These are phyloP conservation scores for Geotrichum candidum DNA, from an alignment of 1,139 yeast species.

Conservation along the genomic window DNA sequence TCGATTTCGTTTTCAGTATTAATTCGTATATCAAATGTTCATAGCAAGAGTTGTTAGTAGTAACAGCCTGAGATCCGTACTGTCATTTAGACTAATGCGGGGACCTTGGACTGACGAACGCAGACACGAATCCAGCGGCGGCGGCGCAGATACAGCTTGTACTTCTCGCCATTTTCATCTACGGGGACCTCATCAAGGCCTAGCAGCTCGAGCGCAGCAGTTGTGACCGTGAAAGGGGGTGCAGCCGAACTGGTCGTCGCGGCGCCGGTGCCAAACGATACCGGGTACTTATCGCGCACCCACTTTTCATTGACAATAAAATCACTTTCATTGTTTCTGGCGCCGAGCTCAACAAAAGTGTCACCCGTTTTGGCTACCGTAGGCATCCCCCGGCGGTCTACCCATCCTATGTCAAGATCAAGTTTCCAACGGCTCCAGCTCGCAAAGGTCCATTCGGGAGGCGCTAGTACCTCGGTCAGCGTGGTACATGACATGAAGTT, in stretches of 20 bases:
- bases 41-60: too few species aligned
- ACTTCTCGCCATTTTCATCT: neutral
- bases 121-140: constrained; percentile 30
- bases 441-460: constrained; percentile 27
- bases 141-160: constrained; percentile 19
- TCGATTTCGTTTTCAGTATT: neutral
- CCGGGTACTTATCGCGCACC: constrained; percentile 28
- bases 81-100: neutral
- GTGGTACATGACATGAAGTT: neutral
- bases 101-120: constrained; percentile 15
- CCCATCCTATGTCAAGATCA: constrained; percentile 30
- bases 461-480: constrained; percentile 26
- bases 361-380: constrained; percentile 7
- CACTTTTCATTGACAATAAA: constrained; percentile 28
- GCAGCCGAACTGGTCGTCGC: neutral
- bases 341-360: constrained; percentile 1
- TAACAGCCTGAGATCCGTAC: neutral
- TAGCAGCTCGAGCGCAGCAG: neutral
- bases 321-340: constrained; percentile 1
- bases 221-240: neutral
- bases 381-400: constrained; percentile 18
- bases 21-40: neutral
- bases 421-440: constrained; percentile 26
- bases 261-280: neutral
- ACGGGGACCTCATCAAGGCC: neutral